Conservation (phyloP, 441 rosid species). For the Rhodomyrtus psidioides region DNA sequence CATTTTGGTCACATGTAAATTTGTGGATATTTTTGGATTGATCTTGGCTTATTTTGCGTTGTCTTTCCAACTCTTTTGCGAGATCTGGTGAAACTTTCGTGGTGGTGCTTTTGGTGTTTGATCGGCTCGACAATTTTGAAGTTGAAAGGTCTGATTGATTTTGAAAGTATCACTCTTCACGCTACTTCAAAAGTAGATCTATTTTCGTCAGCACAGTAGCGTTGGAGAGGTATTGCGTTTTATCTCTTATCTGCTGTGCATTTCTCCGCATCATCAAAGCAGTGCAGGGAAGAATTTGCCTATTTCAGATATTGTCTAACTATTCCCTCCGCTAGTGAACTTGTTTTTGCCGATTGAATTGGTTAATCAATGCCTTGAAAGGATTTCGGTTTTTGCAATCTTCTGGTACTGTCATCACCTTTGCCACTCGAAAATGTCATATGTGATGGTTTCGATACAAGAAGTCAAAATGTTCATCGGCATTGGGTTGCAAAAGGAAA, state of each 20-base stretch:
- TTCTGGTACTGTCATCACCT: neutral
- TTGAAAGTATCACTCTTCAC: neutral
- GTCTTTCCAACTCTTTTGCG: neutral
- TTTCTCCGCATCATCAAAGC: neutral
- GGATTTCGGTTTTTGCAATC: neutral
- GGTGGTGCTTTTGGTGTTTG: neutral
- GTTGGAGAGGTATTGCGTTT: too few relatives aligned
- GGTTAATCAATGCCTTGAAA: neutral
- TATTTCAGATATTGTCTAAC: neutral
- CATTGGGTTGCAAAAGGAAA: neutral
- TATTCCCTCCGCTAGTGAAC: neutral
- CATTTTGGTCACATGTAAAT: neutral
- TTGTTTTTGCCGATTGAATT: neutral
- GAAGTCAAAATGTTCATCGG: neutral
- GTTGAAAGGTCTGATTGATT: neutral
- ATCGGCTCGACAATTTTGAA: neutral
- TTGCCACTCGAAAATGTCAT: neutral
- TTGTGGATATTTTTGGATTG: neutral
- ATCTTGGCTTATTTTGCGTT: neutral
- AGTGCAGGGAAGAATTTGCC: neutral
- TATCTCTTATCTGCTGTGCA: too few relatives aligned
- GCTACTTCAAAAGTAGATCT: neutral
- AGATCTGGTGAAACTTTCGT: neutral
- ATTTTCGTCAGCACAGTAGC: too few relatives aligned
- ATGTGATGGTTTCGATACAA: neutral